phyloP scores from a whole-genome alignment of 345 rosid genomes.

The Conringia planisiliqua region DNA sequence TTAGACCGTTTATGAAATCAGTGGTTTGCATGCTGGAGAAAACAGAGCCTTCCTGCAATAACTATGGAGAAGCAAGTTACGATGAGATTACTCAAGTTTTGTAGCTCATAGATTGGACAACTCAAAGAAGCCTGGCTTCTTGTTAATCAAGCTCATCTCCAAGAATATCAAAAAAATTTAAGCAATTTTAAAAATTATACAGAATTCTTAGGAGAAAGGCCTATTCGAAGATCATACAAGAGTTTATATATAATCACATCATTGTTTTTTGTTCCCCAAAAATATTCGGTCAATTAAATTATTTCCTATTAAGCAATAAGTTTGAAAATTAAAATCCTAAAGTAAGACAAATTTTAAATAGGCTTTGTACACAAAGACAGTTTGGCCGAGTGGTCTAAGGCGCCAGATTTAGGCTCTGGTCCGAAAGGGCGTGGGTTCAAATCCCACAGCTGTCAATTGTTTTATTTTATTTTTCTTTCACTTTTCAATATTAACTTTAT shows the following conservation, averaged over 20 bases:
- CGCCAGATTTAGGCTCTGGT: constrained; percentile 99
- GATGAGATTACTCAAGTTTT: constrained; percentile 10
- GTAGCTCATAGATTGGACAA: neutral
- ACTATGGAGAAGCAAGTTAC: neutral
- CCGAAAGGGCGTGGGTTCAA: constrained; percentile 99
- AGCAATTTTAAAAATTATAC: too few relatives aligned
- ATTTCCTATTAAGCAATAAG: neutral
- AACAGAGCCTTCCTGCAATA: constrained; percentile 38
- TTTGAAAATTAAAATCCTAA: neutral
- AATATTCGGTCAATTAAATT: too few relatives aligned
- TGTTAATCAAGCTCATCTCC: neutral
- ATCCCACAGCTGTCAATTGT: constrained; percentile 92
- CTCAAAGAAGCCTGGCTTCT: neutral
- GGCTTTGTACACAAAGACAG: constrained; percentile 35
- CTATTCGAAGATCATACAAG: neutral
- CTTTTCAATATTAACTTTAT: neutral
- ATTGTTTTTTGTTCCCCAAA: too few relatives aligned
- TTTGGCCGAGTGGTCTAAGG: constrained; percentile 99
- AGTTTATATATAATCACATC: too few relatives aligned
- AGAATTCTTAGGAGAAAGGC: neutral
- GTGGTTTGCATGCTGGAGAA: constrained; percentile 85
- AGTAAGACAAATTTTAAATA: neutral
- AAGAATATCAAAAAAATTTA: neutral
- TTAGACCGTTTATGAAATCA: constrained; percentile 72
- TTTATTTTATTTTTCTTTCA: neutral